Evolutionary conservation across 768 basidiomycete genomes (phyloP).

Genomic region (Boletus coccyginus): DNA sequence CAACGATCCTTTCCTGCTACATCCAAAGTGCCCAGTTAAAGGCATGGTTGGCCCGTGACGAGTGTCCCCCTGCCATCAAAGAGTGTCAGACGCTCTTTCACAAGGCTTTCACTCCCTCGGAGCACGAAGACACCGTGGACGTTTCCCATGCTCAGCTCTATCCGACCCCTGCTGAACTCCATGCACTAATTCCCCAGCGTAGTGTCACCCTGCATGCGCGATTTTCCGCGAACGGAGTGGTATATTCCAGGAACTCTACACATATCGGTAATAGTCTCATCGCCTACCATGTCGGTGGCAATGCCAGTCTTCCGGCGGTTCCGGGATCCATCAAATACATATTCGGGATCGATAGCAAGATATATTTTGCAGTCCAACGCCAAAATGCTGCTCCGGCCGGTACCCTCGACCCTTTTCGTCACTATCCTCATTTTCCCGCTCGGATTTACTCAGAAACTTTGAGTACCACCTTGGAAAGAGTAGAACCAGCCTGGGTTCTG

Average conservation of each 20-base stretch:
- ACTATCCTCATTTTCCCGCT: constrained; percentile 3
- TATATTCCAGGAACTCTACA: not conserved
- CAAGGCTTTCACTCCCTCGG: constrained; percentile 6
- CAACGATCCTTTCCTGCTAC: not conserved
- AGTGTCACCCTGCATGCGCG: not conserved
- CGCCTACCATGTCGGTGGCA: not conserved
- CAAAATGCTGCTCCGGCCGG: not conserved
- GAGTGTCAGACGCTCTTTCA: not conserved
- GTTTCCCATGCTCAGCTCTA: not conserved
- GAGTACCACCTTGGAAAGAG: not conserved
- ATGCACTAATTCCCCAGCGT: not conserved
- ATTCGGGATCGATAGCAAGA: not conserved
- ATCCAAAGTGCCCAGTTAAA: not conserved
- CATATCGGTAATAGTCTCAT: not conserved
- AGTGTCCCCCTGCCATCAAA: not conserved
- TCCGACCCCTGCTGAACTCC: not conserved
- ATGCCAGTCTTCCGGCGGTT: not conserved
- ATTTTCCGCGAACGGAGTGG: not conserved
- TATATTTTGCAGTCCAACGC: not conserved
- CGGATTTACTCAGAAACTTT: not conserved
- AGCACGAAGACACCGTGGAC: too few species aligned
- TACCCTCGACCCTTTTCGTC: not conserved
- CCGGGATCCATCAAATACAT: not conserved
- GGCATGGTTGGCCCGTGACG: not conserved
- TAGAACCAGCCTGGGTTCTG: not conserved